Evolutionary conservation across 2,329 filamentous ascomycete species (phyloP), one percentile per base, ranked within the genome.

Genomic region (Tolypocladium amazonense): DNA sequence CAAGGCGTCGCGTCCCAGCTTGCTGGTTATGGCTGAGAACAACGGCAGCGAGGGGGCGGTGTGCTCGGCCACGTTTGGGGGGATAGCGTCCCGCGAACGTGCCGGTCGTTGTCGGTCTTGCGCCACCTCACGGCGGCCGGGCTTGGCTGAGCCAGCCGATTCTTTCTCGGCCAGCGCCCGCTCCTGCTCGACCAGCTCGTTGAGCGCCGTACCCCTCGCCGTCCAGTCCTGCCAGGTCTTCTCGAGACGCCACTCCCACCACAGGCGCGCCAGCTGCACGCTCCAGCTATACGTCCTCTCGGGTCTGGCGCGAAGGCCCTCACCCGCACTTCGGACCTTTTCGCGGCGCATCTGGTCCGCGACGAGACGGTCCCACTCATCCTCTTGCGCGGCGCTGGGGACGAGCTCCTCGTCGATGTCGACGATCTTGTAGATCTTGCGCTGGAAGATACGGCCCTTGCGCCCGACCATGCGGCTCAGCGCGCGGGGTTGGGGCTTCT

Each of bases 401-500:
- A 72, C 23, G 2, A 62, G 57, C 0, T 78, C 73, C 4, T 79
- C 76, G 12, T 73, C 67, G 27, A 84, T 65, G 8, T 72, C 65
- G 11, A 76, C 62, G 0, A 77, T 65, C 20, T 67, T 67, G 55
- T 73, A 61, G 15, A 80, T 70, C 20, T 77, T 72, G 53, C 69
- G 68, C 52, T 77, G 71, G n/a, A 79, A 79, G 45, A 73, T 69
- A 4, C 68, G 62, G 23, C 80, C 70, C 65, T 82, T 83, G 56
- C 81, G 74, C 12, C 77, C 74, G 2, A 92, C 66, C 20, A 87
- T 77, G 11, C 80, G 74, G n/a, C 78, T 81, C 25, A 92, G 71
- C n/a, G 73, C 72, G 0, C 69, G 68, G 2, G 86, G 81, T 70
- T 92, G 87, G 5, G 86, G 85, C 70, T 88, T 89, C 62, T 76